Evolutionary conservation across 768 basidiomycete species (phyloP).

Genomic region (Cystoderma amianthinum): DNA sequence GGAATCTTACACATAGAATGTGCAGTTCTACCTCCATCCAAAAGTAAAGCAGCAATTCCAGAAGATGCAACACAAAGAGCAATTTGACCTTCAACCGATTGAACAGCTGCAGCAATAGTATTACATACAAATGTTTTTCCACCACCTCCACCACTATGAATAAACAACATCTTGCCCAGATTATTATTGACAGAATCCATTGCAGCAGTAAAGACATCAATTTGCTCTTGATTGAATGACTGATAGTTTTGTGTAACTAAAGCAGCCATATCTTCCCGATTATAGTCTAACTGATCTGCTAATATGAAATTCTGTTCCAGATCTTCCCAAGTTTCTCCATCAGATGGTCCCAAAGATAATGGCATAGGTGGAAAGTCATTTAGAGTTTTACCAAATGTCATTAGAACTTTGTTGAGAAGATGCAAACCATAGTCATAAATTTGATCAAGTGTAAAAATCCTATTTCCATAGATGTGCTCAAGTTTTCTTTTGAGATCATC

Average conservation of each 20-base stretch:
- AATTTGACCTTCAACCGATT: constrained; percentile 20
- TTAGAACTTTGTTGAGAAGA: constrained; percentile 23
- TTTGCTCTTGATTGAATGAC: constrained; percentile 14
- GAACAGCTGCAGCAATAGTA: constrained; percentile 17
- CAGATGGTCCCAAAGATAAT: too few species aligned
- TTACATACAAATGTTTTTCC: constrained; percentile 42
- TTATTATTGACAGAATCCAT: constrained; percentile 14
- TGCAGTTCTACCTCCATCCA: constrained; percentile 36
- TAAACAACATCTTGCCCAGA: constrained; percentile 22
- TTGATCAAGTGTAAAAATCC: constrained; percentile 17
- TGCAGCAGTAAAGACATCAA: constrained; percentile 19
- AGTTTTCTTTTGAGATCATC: constrained; percentile 27
- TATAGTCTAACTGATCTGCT: constrained; percentile 8
- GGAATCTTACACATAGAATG: constrained; percentile 46
- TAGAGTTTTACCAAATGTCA: constrained; percentile 13
- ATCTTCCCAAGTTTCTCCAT: constrained; percentile 14
- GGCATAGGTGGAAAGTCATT: constrained; percentile 20
- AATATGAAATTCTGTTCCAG: constrained; percentile 16
- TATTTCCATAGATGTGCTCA: not conserved
- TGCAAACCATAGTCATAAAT: constrained; percentile 34
- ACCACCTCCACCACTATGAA: constrained; percentile 35
- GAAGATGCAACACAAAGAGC: constrained; percentile 43
- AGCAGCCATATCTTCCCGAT: constrained; percentile 10
- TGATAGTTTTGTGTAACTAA: constrained; percentile 3
- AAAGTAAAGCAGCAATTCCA: constrained; percentile 37